Base-by-base conservation (phyloP, 148 eudicot genomes). In the Spergularia bocconei region DNA sequence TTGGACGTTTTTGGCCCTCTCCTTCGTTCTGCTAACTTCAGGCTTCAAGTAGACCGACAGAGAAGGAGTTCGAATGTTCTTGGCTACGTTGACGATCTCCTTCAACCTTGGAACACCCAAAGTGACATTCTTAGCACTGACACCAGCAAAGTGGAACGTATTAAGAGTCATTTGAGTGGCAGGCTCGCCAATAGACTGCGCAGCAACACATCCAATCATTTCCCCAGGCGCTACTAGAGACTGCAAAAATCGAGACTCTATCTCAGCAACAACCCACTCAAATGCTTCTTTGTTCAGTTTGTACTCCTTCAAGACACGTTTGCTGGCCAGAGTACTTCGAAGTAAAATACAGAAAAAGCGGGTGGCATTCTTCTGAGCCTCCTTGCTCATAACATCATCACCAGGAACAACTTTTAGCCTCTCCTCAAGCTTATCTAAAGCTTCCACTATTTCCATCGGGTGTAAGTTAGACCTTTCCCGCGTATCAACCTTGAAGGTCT, bases 161-260 rank as follows among this genome's bases (percentile, higher is more conserved):
- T 95, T 95, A 12, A 95, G 90, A 54, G 99, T 95, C 99, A 95
- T 95, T 63, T 95, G 99, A 60, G 99, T 95, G 50, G 99, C 99
- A 78, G 99, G 99, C 82, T 95, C 99, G 71, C 99, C 99, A 83
- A 95, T 95, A n/a, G 99, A 95, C 75, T 95, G 99, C 29, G 99
- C 99, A 71, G 99, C 99, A 78, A 95, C 94, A 83, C 96, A 89
- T 4, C 99, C 99, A 76, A 95, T 92, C 99, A 95, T 95, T 79
- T 95, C 99, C 57, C 99, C 99, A 63, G 99, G 92, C 2, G 97
- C 99, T 25, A 95, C 99, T 77, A 92, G 88, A 14, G 99, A 95
- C 83, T 92, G 97, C 80, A 95, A 80, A 83, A 95, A 95, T 23
- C 99, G 86, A 14, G 97, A 90, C 77, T 95, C 97, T 79, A 95